Evolutionary conservation across 805 yeast genomes (phyloP).

Genomic region (Hanseniaspora pseudoguilliermondii): DNA sequence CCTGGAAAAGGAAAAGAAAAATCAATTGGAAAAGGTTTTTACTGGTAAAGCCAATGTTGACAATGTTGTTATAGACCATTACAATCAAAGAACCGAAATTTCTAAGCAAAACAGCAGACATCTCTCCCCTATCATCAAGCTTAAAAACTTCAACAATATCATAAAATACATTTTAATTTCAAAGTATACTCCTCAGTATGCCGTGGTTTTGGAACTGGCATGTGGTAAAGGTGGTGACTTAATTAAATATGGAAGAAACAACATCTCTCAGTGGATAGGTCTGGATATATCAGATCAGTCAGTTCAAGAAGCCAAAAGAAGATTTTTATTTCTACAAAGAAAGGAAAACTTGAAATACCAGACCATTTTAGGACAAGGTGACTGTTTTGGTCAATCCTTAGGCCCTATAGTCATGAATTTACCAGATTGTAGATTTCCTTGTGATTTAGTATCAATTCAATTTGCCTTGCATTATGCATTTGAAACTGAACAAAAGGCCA

Average conservation of each 20-base stretch:
- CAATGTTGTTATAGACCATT: conserved; percentile 65
- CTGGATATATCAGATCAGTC: conserved; percentile 86
- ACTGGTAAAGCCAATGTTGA: conserved; percentile 36
- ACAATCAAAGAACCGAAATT: conserved; percentile 68
- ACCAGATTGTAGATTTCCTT: conserved; percentile 59
- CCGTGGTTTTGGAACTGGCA: conserved; percentile 69
- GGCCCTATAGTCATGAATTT: conserved; percentile 58
- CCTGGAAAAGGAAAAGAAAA: conserved; percentile 26
- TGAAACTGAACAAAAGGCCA: conserved; percentile 68
- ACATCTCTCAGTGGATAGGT: conserved; percentile 69
- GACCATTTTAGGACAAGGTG: conserved; percentile 82
- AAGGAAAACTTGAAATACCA: conserved; percentile 43
- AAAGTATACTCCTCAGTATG: conserved; percentile 44
- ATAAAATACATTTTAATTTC: conserved; percentile 76
- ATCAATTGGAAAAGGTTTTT: conserved; percentile 28
- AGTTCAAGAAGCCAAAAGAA: conserved; percentile 64
- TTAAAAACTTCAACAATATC: conserved; percentile 82
- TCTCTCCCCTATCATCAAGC: conserved; percentile 69
- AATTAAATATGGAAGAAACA: conserved; percentile 70
- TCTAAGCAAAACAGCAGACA: conserved; percentile 52
- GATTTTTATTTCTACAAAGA: conserved; percentile 47
- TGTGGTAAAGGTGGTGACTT: conserved; percentile 98
- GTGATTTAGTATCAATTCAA: conserved; percentile 80
- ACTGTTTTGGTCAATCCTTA: conserved; percentile 63
- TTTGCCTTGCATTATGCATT: conserved; percentile 93